A percentile compares a stretch with the other conserved stretches of the same genome.
Evolutionary conservation across 257 asterid genomes (phyloP).

Genomic region (Salvia splendens): DNA sequence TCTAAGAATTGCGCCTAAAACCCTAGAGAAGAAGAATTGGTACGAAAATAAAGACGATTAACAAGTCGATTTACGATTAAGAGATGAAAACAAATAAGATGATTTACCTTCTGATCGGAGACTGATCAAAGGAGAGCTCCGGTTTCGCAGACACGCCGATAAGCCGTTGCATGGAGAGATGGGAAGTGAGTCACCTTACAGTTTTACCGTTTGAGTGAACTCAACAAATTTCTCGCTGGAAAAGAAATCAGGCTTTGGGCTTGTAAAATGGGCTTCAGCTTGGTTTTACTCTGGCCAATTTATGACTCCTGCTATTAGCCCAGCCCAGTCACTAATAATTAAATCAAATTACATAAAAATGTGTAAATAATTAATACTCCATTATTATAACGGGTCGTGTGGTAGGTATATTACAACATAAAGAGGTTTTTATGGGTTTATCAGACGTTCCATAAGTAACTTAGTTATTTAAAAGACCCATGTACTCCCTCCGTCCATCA

Average conservation of each 20-base stretch:
- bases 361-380: no score
- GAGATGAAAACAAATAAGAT: not conserved
- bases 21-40: not conserved
- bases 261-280: no score
- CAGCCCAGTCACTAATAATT: no score
- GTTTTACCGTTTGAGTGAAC: not conserved
- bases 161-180: conserved; percentile 12
- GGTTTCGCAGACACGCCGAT: conserved; percentile 21
- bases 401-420: no score
- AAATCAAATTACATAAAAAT: no score
- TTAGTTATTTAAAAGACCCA: no score
- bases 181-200: not conserved
- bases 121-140: conserved; percentile 19
- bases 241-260: not conserved
- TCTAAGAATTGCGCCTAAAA: conserved; percentile 25
- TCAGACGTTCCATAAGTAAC: no score
- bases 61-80: not conserved
- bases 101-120: conserved; percentile 1
- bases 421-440: no score
- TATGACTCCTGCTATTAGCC: no score
- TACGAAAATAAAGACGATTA: not conserved
- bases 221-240: no score
- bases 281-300: not conserved
- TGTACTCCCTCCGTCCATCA: no score
- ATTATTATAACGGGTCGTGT: no score